Evolutionary conservation across 169 alveolate genomes (phyloP), one percentile per base, ranked within the genome.

Genomic region (Theileria luwenshuni): DNA sequence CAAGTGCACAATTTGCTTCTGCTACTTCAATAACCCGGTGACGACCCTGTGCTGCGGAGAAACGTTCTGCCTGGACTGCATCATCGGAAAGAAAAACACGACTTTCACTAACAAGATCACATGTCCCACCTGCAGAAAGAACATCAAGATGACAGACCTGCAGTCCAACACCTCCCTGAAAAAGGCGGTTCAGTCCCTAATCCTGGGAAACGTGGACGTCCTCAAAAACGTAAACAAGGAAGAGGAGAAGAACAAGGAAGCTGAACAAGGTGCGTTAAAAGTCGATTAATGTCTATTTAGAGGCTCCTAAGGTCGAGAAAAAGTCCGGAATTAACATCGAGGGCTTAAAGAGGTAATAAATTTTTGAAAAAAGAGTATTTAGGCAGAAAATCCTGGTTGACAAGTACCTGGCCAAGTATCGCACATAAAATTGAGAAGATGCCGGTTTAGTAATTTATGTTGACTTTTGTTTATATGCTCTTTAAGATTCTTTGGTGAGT

Each of bases 11-110:
- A 74, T 90, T 33, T 92, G 95, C 69, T 73, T 84, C 48, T 86
- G 87, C 59, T 77, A 90, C 64, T 92, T 90, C 64, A 73, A 90
- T 33, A 76, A 90, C 28, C 95, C 95, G 0, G 91, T 90, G 59
- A 74, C 93, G 0, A 71, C 93, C 43, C 86, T 89, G 19, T 92
- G 95, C 62, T 92, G 95, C 70, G 94, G 95, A 5, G 95, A 90
- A 56, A 85, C 95, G 8, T 92, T 83, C 48, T 92, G 95, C 68
- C 90, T 86, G 47, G 84, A 74, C 3, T 89, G 93, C 83, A 51
- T 89, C 25, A 56, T 76, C 35, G 83, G 76, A 60, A 70, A 64
- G 45, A 62, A 73, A 21, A 77, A 76, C 33, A 58, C 75, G 64
- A 80, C 59, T 48, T 58, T 79, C 61, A 68, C 59, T 52, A 23